Conservation (phyloP, 2,329 filamentous ascomycete species). For the Diaporthe eres region DNA sequence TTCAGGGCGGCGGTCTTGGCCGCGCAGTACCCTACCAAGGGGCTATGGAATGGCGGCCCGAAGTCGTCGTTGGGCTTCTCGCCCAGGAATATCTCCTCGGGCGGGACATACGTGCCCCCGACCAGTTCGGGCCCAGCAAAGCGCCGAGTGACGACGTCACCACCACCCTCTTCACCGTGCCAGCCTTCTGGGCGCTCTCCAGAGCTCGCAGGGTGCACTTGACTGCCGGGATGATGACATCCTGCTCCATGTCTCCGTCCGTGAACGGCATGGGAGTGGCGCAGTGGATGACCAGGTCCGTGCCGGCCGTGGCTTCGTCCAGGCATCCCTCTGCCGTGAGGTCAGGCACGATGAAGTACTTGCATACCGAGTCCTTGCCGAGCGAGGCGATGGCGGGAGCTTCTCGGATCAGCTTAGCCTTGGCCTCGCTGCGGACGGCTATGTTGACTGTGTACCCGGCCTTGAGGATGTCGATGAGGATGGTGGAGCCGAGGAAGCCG, state of each 20-base stretch:
- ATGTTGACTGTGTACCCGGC: conserved; percentile 38
- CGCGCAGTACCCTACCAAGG: conserved; percentile 39
- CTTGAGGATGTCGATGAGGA: conserved; percentile 45
- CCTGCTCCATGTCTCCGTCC: conserved; percentile 34
- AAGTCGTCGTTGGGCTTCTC: conserved; percentile 37
- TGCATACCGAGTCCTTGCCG: conserved; percentile 35
- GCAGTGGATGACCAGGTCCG: conserved; percentile 32
- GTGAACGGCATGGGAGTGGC: conserved; percentile 34
- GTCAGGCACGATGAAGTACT: conserved; percentile 38
- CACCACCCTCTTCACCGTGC: conserved; percentile 43
- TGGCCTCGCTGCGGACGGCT: conserved; percentile 38
- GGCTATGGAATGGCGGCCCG: conserved; percentile 35
- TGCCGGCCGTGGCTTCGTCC: conserved; percentile 35
- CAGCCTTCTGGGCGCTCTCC: conserved; percentile 39
- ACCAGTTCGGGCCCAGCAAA: conserved; percentile 31
- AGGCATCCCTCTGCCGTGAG: conserved; percentile 29
- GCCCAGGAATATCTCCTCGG: conserved; percentile 28
- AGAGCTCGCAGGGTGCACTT: conserved; percentile 45
- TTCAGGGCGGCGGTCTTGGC: conserved; percentile 41
- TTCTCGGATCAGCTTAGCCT: conserved; percentile 36
- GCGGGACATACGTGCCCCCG: conserved; percentile 21
- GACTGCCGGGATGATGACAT: conserved; percentile 43
- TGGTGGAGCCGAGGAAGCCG: conserved; percentile 45
- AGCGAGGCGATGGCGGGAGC: conserved; percentile 30
- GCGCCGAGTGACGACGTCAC: conserved; percentile 40